phyloP scores from a whole-genome alignment of 495 filamentous ascomycete genomes.

The Xylaria intraflava region DNA sequence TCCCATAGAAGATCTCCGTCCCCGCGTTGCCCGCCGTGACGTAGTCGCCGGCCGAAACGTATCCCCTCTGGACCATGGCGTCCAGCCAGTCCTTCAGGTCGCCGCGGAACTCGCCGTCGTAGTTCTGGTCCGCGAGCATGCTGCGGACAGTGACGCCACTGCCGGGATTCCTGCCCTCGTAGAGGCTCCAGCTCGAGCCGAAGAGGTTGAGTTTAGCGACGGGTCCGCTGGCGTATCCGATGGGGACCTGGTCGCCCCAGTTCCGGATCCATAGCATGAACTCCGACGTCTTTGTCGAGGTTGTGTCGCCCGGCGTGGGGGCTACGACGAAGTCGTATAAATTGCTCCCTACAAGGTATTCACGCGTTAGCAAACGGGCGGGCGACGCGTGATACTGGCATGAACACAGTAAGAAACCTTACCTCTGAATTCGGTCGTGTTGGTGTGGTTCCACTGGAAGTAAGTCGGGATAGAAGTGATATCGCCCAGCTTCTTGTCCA shows the following conservation, averaged over 20 bases:
- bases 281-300: slow-evolving; percentile 27
- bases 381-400: neutral
- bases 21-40: slow-evolving; percentile 37
- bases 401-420: neutral
- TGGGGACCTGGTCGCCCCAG: slow-evolving; percentile 34
- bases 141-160: slow-evolving; percentile 34
- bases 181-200: slow-evolving; percentile 33
- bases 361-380: neutral
- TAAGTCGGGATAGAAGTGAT: slow-evolving; percentile 31
- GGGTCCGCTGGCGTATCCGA: slow-evolving; percentile 28
- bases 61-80: slow-evolving; percentile 23
- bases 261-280: slow-evolving; percentile 39
- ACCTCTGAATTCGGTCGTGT: slow-evolving; percentile 33
- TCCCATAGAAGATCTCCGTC: slow-evolving; percentile 34
- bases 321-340: slow-evolving; percentile 37
- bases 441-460: slow-evolving; percentile 31
- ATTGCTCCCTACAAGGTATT: slow-evolving; percentile 21
- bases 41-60: slow-evolving; percentile 23
- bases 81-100: slow-evolving; percentile 37
- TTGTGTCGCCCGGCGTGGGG: slow-evolving; percentile 26
- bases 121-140: slow-evolving; percentile 29
- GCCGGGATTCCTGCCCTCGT: slow-evolving; percentile 28
- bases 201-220: slow-evolving; percentile 29
- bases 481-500: slow-evolving; percentile 27
- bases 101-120: slow-evolving; percentile 29